Evolutionary conservation across 2,329 filamentous ascomycete genomes (phyloP).

Genomic region (Alternaria hordeiaustralica): DNA sequence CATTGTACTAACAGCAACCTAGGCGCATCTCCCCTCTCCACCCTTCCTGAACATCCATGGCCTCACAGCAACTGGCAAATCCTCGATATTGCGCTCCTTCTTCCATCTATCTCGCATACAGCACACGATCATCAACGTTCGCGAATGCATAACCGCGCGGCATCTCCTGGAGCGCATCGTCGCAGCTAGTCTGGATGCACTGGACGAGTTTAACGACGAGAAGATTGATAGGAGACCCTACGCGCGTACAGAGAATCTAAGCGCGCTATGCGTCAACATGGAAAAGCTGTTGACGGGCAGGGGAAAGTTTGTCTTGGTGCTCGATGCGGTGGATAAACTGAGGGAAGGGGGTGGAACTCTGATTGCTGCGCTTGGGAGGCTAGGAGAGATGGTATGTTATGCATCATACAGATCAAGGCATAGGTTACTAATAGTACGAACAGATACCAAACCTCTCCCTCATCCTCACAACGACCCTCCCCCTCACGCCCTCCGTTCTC

Average conservation of each 20-base stretch:
- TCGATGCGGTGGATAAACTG: conserved; percentile 87
- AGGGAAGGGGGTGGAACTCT: conserved; percentile 80
- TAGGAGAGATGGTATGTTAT: conserved; percentile 74
- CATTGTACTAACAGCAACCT: conserved; percentile 24
- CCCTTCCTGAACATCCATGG: conserved; percentile 82
- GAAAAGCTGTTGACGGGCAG: conserved; percentile 64
- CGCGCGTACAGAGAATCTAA: conserved; percentile 78
- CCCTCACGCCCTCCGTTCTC: conserved; percentile 69
- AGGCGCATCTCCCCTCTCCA: conserved; percentile 73
- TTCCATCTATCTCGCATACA: conserved; percentile 60
- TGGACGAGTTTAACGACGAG: conserved; percentile 51
- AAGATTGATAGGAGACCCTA: conserved; percentile 53
- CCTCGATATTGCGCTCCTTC: conserved; percentile 69
- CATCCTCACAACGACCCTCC: conserved; percentile 77
- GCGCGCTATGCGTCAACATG: conserved; percentile 76
- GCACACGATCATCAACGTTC: conserved; percentile 70
- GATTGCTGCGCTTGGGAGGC: conserved; percentile 77
- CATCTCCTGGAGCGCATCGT: conserved; percentile 78
- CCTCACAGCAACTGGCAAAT: conserved; percentile 86
- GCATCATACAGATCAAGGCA: rapidly evolving
- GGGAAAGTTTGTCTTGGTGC: conserved; percentile 77
- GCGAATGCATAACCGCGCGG: conserved; percentile 78
- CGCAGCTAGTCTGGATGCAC: conserved; percentile 55
- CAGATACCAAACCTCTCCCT: conserved; percentile 81
- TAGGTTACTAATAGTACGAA: neutral